Conservation (phyloP, 2,329 filamentous ascomycete species). For the Fusarium tjaetaba region DNA sequence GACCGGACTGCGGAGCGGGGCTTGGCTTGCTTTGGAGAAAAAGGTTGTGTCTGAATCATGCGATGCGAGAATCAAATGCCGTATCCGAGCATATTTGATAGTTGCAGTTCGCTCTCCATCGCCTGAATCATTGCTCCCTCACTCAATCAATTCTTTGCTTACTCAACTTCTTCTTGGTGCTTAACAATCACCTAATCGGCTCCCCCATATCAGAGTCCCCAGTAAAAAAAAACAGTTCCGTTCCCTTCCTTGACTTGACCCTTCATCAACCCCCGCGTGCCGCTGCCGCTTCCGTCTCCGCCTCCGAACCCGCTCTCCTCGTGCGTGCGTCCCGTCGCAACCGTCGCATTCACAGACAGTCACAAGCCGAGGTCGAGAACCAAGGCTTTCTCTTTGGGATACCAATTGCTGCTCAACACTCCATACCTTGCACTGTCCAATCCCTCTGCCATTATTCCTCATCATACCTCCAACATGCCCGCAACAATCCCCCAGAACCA, state of each 20-base stretch:
- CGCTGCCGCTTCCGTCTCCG: conserved; percentile 32
- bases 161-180: not conserved
- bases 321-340: conserved; percentile 32
- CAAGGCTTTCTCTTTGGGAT: not conserved
- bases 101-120: not conserved
- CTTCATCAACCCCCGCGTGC: conserved; percentile 20
- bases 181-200: conserved; percentile 19
- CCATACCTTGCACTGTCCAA: not conserved
- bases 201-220: not conserved
- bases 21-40: conserved; percentile 2
- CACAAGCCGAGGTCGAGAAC: conserved; percentile 35
- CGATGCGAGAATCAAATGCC: conserved; percentile 26
- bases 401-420: not conserved
- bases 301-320: conserved; percentile 36
- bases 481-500: conserved; percentile 60
- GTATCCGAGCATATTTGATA: conserved; percentile 2
- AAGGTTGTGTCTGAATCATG: conserved; percentile 38
- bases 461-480: conserved; percentile 55
- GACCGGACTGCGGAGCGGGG: conserved; percentile 30
- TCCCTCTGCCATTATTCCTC: not conserved
- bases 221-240: not conserved
- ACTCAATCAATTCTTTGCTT: not conserved
- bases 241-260: conserved; percentile 13
- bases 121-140: not conserved
- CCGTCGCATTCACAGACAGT: conserved; percentile 26